Evolutionary conservation across 306 rosid species (phyloP), one percentile per base, ranked within the genome.

Genomic region (Purshia tridentata): DNA sequence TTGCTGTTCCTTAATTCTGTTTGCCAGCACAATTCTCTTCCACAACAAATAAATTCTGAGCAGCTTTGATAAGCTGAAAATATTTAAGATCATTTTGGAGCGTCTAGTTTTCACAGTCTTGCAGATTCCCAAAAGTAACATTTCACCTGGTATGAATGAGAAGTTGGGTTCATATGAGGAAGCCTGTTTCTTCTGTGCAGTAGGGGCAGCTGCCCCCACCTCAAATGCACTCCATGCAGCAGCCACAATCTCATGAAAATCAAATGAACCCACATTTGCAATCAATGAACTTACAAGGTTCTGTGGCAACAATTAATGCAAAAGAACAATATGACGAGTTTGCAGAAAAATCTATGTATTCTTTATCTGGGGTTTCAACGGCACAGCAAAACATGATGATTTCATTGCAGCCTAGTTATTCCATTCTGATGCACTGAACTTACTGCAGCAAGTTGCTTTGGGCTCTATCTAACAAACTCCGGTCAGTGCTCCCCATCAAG

Each of bases 131-230:
- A 91, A 89, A 81, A 64, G 0, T 72, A 80, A 1, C 47, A 77
- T 92, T 49, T 0, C 4, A 37, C 82, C 79, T 75, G 77, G 56
- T 74, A 0, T 8, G n/a, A 84, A 81, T 75, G 97, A 93, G 86
- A 93, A 83, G 85, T n/a, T n/a, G n/a, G n/a, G n/a, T n/a, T n/a
- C 96, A 88, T 79, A 86, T 84, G 18, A 85, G 89, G 81, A 93
- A 75, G 83, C 64, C 73, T n/a, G 80, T 72, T 53, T 22, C 88
- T 55, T 54, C 85, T 45, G 68, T 73, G 80, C 96, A 73, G 72
- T 83, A 49, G 44, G 98, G 96, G 51, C 96, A 89, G 81, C 92
- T 78, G 58, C 93, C 88, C 65, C 80, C 89, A 14, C 46, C 90
- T 37, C 92, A 86, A 69, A 87, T 93, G 85, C 93, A 91, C 44